phyloP scores from a whole-genome alignment of 768 basidiomycete genomes.

The Tremella fuciformis region DNA sequence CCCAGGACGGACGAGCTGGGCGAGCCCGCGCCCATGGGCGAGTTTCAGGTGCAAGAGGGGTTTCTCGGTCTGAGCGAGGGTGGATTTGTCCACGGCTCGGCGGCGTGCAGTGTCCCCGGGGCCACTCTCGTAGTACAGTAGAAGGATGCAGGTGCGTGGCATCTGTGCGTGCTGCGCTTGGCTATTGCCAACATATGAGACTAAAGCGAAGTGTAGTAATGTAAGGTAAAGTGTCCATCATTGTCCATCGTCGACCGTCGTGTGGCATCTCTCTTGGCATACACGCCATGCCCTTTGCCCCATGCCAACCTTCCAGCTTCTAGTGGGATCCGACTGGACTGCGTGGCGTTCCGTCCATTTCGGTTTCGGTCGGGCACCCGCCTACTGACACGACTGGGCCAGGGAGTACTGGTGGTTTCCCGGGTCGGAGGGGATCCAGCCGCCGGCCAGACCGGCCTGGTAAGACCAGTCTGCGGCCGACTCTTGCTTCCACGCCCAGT shows the following conservation, averaged over 20 bases:
- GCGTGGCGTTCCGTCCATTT: too few species aligned
- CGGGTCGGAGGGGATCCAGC: slow-evolving; percentile 76
- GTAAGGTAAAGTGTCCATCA: too few species aligned
- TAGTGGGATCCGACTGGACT: too few species aligned
- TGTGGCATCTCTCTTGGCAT: too few species aligned
- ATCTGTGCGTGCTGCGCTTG: too few species aligned
- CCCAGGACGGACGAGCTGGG: slow-evolving; percentile 11
- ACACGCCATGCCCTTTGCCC: too few species aligned
- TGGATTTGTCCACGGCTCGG: slow-evolving; percentile 26
- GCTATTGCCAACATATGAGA: too few species aligned
- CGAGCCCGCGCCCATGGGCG: background rate
- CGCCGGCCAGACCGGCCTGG: slow-evolving; percentile 70
- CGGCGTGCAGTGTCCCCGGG: slow-evolving; percentile 29
- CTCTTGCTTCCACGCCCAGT: slow-evolving; percentile 52
- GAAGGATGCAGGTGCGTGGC: too few species aligned
- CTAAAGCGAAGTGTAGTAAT: too few species aligned
- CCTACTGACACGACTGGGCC: background rate
- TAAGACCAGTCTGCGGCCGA: slow-evolving; percentile 86
- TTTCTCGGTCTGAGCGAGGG: slow-evolving; percentile 38
- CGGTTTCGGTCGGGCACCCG: background rate
- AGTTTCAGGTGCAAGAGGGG: slow-evolving; percentile 26
- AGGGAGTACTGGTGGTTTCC: slow-evolving; percentile 56
- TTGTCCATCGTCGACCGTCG: too few species aligned
- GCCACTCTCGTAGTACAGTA: slow-evolving; percentile 8
- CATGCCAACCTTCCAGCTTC: too few species aligned